These are phyloP conservation scores for Colletotrichum noveboracense DNA, from an alignment of 2,329 filamentous ascomycete species.

Conservation along the genomic window DNA sequence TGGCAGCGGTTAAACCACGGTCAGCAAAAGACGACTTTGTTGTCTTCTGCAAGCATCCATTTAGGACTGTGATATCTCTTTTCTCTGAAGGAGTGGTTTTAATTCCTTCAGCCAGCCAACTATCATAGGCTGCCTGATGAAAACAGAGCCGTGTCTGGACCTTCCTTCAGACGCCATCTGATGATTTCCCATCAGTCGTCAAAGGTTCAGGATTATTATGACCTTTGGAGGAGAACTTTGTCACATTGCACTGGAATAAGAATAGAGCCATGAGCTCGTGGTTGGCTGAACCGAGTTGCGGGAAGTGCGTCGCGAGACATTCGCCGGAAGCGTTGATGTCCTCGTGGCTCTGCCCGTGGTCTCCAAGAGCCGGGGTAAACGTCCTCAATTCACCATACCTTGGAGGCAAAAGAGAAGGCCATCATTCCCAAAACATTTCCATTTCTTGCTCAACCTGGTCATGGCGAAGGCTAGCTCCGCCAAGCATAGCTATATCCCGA, in stretches of 20 bases:
- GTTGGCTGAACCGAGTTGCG: background rate
- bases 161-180: background rate
- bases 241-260: background rate
- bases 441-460: background rate
- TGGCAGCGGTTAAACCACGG: background rate
- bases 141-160: background rate
- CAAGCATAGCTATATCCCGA: background rate
- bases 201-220: background rate
- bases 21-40: background rate
- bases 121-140: background rate
- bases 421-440: background rate
- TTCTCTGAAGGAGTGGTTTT: background rate
- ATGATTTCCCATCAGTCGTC: background rate
- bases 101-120: background rate
- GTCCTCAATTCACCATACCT: background rate
- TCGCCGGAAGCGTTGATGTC: background rate
- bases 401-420: background rate
- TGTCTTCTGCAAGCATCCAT: background rate
- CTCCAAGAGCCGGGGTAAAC: background rate
- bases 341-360: background rate
- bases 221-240: background rate
- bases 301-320: background rate
- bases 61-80: background rate
- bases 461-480: background rate
- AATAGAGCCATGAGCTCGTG: background rate